A percentile compares a stretch with the other conserved stretches of the same genome.
Evolutionary conservation across 2,329 filamentous ascomycete genomes (phyloP).

Genomic region (Pseudocercospora cruenta): DNA sequence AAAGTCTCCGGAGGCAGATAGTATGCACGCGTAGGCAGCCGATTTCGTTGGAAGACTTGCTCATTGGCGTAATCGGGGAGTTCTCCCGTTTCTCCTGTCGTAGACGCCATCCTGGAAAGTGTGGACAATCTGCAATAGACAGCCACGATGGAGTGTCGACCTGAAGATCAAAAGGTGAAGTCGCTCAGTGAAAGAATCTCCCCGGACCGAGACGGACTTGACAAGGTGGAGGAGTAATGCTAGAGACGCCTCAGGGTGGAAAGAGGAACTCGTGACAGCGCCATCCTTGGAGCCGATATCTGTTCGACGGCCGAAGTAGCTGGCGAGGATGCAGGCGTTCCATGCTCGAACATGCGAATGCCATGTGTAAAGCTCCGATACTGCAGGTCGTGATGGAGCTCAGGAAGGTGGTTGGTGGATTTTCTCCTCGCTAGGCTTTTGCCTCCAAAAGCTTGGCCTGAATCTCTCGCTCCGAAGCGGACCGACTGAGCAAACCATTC

Average conservation of each 20-base stretch:
- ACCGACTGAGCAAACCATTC: background rate
- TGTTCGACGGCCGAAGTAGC: background rate
- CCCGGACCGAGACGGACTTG: conserved; percentile 7
- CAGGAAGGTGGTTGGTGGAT: background rate
- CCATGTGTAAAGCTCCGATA: background rate
- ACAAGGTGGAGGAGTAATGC: background rate
- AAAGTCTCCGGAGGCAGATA: conserved; percentile 17
- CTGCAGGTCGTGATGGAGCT: background rate
- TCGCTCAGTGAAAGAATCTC: background rate
- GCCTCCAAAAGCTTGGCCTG: background rate
- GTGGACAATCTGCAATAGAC: background rate
- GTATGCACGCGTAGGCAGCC: conserved; percentile 21
- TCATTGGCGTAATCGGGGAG: conserved; percentile 23
- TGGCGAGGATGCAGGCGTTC: background rate
- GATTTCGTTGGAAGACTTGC: conserved; percentile 23
- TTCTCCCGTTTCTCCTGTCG: background rate
- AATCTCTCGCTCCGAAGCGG: conserved; percentile 12
- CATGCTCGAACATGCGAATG: background rate
- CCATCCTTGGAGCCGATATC: conserved; percentile 5
- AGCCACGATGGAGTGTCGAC: background rate
- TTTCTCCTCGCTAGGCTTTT: background rate
- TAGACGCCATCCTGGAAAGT: background rate
- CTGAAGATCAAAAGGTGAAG: background rate
- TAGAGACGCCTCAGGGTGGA: background rate
- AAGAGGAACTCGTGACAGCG: background rate